These are phyloP conservation scores for Alloascoidea africana DNA, from an alignment of 805 yeast genomes.

Conservation along the genomic window DNA sequence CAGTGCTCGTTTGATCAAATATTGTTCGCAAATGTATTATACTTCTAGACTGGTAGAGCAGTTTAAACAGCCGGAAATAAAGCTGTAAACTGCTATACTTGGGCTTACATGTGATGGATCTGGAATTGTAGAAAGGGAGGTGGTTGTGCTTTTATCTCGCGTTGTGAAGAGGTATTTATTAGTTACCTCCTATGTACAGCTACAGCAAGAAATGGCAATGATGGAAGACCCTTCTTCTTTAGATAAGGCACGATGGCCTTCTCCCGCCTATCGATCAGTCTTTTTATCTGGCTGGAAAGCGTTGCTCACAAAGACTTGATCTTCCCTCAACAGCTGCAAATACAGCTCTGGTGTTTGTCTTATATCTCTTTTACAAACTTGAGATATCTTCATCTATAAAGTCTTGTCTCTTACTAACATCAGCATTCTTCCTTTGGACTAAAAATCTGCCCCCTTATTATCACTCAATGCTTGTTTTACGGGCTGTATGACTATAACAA, in stretches of 20 bases:
- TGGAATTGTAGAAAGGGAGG: constrained; percentile 75
- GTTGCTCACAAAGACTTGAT: constrained; percentile 56
- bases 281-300: constrained; percentile 84
- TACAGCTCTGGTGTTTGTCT: too few relatives aligned
- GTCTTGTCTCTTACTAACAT: too few relatives aligned
- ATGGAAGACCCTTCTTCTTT: constrained; percentile 45
- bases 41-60: constrained; percentile 3
- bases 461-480: too few relatives aligned
- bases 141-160: constrained; percentile 60
- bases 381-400: too few relatives aligned
- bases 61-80: constrained; percentile 46
- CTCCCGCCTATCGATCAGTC: constrained; percentile 79
- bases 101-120: constrained; percentile 75
- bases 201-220: constrained; percentile 65
- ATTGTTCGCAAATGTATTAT: too few relatives aligned
- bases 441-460: too few relatives aligned
- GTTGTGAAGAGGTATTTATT: constrained; percentile 63
- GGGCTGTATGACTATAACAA: too few relatives aligned
- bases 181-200: constrained; percentile 73
- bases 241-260: constrained; percentile 46
- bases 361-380: too few relatives aligned
- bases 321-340: too few relatives aligned
- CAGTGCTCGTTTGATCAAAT: too few relatives aligned
- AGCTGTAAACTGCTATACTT: constrained; percentile 52
- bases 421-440: too few relatives aligned